Evolutionary conservation across 2,329 filamentous ascomycete species (phyloP).

Genomic region (Penicillium thymicola): DNA sequence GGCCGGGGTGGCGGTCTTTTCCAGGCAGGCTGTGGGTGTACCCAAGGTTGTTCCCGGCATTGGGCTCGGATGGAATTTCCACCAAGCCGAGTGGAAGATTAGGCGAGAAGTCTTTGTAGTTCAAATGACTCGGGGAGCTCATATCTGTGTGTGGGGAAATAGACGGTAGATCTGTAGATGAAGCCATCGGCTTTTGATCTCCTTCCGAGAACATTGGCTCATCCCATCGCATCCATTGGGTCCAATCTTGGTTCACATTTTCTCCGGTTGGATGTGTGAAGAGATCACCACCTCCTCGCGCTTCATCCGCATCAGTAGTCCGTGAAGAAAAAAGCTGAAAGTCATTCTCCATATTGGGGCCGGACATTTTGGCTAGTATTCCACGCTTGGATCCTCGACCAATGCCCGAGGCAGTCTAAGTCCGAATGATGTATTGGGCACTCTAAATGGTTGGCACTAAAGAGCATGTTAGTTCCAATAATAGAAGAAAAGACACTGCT

Average conservation of each 20-base stretch:
- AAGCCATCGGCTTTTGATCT: conserved; percentile 26
- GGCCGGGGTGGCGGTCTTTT: conserved; percentile 3
- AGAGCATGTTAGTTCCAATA: background rate
- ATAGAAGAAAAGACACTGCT: background rate
- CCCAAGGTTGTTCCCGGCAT: background rate
- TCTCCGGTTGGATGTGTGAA: conserved; percentile 24
- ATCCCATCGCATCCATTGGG: conserved; percentile 48
- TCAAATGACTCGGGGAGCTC: conserved; percentile 21
- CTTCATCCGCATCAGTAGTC: conserved; percentile 18
- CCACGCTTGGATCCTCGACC: conserved; percentile 10
- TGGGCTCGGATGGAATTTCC: conserved; percentile 25
- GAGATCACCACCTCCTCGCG: conserved; percentile 9
- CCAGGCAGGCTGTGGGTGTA: background rate
- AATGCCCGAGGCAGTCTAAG: background rate
- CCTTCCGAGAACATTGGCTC: conserved; percentile 33
- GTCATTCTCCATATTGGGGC: conserved; percentile 29
- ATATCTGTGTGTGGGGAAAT: conserved; percentile 27
- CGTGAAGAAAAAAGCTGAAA: conserved; percentile 35
- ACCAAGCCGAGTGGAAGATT: conserved; percentile 32
- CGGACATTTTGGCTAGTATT: conserved; percentile 22
- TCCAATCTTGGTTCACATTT: conserved; percentile 40
- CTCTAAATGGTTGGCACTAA: conserved; percentile 7
- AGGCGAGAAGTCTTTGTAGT: conserved; percentile 30
- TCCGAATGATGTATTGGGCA: background rate
- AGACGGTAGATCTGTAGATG: conserved; percentile 24